Evolutionary conservation across 192 early-diverging fungal genomes (phyloP).

Genomic region (Mortierella claussenii): DNA sequence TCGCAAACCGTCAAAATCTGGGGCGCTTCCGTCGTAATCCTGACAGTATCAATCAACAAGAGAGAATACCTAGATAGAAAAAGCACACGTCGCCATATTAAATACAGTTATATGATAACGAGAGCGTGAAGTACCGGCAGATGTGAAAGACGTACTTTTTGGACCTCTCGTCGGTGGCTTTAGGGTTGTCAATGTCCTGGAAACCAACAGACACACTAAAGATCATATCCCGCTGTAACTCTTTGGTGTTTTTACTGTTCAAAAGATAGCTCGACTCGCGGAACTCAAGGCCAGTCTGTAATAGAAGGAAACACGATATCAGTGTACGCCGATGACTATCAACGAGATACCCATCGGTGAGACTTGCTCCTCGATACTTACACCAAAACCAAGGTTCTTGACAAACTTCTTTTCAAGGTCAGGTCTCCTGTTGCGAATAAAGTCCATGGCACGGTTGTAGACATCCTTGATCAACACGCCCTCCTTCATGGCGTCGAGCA

Average conservation of each 20-base stretch:
- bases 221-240: constrained; percentile 84
- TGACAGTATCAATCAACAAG: constrained; percentile 82
- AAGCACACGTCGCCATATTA: neutral
- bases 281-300: constrained; percentile 92
- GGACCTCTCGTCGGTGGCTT: constrained; percentile 73
- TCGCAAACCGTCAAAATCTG: constrained; percentile 72
- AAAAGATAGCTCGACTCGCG: constrained; percentile 86
- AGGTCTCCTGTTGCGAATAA: constrained; percentile 81
- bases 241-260: constrained; percentile 71
- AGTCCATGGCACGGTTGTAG: constrained; percentile 74
- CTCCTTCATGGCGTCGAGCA: constrained; percentile 75
- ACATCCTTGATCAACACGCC: constrained; percentile 83
- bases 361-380: constrained; percentile 41
- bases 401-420: constrained; percentile 89
- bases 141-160: constrained; percentile 61
- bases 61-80: constrained; percentile 76
- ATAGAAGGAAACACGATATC: constrained; percentile 3
- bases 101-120: neutral
- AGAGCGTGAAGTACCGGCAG: neutral
- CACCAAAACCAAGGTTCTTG: constrained; percentile 87
- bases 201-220: constrained; percentile 89
- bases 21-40: constrained; percentile 73
- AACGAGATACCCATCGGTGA: no score
- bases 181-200: constrained; percentile 82
- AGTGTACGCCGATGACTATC: no score